Evolutionary conservation across 2,329 filamentous ascomycete genomes (phyloP), one percentile per base, ranked within the genome.

Genomic region (Aspergillus sojae): DNA sequence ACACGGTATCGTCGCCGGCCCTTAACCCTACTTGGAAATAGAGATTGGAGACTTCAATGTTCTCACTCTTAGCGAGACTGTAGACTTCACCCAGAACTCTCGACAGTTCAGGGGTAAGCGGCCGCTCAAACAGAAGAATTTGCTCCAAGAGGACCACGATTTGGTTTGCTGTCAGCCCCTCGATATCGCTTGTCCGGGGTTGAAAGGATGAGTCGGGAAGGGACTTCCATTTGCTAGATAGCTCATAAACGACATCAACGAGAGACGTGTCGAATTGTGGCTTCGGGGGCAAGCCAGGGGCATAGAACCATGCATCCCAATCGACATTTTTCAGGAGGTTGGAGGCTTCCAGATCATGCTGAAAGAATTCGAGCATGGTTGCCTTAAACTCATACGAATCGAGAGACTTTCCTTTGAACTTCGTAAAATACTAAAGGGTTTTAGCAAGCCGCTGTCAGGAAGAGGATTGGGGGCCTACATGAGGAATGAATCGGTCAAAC

Each of bases 331-430:
- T 84, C 39, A 89, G 83, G 71, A 91, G 89, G 68, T 88, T 84
- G 3, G 80, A 80, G 5, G 85, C 82, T 32, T 86, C 84, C 2
- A 85, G 80, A 72, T 96, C 91, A 2, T 80, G 80, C 63, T 85
- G 82, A 78, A 97, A 98, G 83, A 97, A 98, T 67, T 91, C 86
- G 41, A 97, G 77, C 58, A 97, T 89, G 0, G 92, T 96, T 57
- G 90, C 84, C 77, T 94, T 96, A 86, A 99, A 99, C 73, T 98
- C 92, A 71, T 91, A 96, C 2, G 92, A 96, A 79, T 97, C 93
- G 9, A 99, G 85, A 2, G 93, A 97, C 78, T 93, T 94, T 74
- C 87, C 87, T 62, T 91, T 89, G 86, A 91, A 98, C 45, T 86
- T 92, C 34, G 85, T 88, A 77, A 98, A 98, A 82, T 98, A 97